A percentile compares a stretch with the other conserved stretches of the same genome.
These are phyloP conservation scores for Suillus discolor DNA, from an alignment of 768 basidiomycete species.

Conservation along the genomic window DNA sequence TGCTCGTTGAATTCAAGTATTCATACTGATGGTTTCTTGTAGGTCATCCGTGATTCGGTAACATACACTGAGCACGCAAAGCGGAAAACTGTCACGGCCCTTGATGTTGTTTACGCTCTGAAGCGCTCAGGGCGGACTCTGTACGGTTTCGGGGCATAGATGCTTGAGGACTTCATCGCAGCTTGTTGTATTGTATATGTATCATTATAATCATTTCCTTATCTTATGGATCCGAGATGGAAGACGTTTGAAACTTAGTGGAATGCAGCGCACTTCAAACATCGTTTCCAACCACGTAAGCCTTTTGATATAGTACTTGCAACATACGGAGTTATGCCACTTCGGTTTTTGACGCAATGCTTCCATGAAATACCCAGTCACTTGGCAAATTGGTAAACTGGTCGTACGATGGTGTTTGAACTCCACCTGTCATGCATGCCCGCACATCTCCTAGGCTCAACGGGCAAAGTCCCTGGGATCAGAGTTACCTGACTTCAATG, in stretches of 20 bases:
- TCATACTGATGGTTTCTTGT: slow-evolving; percentile 12
- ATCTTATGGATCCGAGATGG: not conserved
- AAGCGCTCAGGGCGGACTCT: slow-evolving; percentile 87
- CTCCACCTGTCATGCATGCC: no score
- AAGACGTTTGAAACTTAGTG: not conserved
- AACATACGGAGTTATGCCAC: no score
- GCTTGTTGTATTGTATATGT: slow-evolving; percentile 28
- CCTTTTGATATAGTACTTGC: no score
- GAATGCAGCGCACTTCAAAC: no score
- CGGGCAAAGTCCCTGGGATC: no score
- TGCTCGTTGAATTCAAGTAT: not conserved
- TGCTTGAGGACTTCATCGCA: not conserved
- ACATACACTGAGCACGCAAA: slow-evolving; percentile 99
- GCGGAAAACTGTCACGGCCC: slow-evolving; percentile 92
- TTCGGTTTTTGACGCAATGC: no score
- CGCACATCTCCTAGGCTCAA: no score
- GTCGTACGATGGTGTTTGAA: no score
- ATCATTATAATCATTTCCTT: slow-evolving; percentile 27
- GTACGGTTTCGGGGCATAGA: slow-evolving; percentile 25
- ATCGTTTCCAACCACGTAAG: no score
- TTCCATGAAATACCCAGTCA: no score
- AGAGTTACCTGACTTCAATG: no score
- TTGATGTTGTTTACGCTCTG: slow-evolving; percentile 89
- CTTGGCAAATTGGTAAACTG: no score
- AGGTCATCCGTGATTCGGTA: slow-evolving; percentile 95